phyloP scores from a whole-genome alignment of 1,284 basidiomycete genomes.

The Baeospora myosura region DNA sequence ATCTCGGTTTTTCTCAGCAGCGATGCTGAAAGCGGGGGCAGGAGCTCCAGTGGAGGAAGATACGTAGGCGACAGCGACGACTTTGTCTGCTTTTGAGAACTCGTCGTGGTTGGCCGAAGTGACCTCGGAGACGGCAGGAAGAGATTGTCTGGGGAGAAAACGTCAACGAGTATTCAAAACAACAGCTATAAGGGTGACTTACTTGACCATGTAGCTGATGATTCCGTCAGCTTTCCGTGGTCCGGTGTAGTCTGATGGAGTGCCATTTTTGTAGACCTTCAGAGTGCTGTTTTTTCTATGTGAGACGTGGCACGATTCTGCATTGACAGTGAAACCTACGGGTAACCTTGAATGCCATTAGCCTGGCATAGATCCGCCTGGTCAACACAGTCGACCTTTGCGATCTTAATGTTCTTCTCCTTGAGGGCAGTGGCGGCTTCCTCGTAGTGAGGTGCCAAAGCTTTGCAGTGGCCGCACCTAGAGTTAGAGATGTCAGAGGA shows the following conservation, averaged over 20 bases:
- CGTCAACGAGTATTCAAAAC: conserved; percentile 5
- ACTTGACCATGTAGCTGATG: conserved; percentile 97
- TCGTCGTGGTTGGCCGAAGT: conserved; percentile 72
- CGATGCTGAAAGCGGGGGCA: conserved; percentile 65
- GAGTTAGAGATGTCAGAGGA: conserved; percentile 3
- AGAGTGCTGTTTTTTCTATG: conserved; percentile 63
- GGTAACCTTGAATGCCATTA: conserved; percentile 87
- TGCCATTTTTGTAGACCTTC: conserved; percentile 90
- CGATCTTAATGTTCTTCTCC: conserved; percentile 83
- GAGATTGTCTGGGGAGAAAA: conserved; percentile 64
- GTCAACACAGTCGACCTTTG: conserved; percentile 94
- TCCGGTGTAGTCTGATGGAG: conserved; percentile 73
- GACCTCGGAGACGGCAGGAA: conserved; percentile 88
- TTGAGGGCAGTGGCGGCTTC: conserved; percentile 92
- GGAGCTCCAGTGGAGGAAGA: conserved; percentile 60
- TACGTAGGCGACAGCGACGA: conserved; percentile 87
- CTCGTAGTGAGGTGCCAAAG: conserved; percentile 90
- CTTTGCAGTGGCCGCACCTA: conserved; percentile 90
- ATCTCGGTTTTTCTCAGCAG: conserved; percentile 86
- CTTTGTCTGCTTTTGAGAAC: conserved; percentile 85
- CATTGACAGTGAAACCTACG: conserved; percentile 56
- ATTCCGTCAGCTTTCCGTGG: conserved; percentile 95
- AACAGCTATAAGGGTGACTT: conserved; percentile 24
- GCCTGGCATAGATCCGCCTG: conserved; percentile 80
- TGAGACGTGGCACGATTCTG: no score